Evolutionary conservation across 345 rosid genomes (phyloP).

Genomic region (Aquilaria sinensis): DNA sequence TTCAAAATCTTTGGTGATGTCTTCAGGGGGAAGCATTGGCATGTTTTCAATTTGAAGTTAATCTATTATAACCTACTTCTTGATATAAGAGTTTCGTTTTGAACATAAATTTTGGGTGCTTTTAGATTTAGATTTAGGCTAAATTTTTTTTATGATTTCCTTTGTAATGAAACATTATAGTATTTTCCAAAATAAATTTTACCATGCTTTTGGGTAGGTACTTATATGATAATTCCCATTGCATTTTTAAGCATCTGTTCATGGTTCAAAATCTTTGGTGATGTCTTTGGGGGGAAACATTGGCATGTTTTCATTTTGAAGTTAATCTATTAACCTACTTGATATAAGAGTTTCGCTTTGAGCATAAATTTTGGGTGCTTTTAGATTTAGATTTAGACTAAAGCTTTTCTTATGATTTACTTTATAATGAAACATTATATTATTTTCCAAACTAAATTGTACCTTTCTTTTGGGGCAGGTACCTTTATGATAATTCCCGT

Average conservation of each 20-base stretch:
- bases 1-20: background rate
- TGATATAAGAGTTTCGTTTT: background rate
- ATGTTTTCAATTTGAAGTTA: too few relatives aligned
- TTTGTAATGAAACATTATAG: background rate
- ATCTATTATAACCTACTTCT: background rate
- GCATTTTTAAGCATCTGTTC: too few relatives aligned
- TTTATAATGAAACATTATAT: background rate
- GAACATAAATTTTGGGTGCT: too few relatives aligned
- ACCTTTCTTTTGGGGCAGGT: too few relatives aligned
- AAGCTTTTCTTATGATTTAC: background rate
- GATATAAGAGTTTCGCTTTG: background rate
- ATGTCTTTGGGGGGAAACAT: background rate
- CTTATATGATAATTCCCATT: too few relatives aligned
- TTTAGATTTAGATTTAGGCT: background rate
- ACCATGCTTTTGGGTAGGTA: too few relatives aligned
- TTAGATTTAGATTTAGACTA: background rate
- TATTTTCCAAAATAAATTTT: too few relatives aligned
- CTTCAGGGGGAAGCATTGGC: too few relatives aligned
- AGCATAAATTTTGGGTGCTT: too few relatives aligned
- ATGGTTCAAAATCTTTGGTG: background rate
- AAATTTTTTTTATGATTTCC: background rate
- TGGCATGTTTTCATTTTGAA: too few relatives aligned
- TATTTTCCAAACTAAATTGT: too few relatives aligned
- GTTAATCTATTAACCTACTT: background rate
- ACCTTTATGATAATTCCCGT: too few relatives aligned